phyloP scores from a whole-genome alignment of 495 filamentous ascomycete species.

The Penicillium fimorum region DNA sequence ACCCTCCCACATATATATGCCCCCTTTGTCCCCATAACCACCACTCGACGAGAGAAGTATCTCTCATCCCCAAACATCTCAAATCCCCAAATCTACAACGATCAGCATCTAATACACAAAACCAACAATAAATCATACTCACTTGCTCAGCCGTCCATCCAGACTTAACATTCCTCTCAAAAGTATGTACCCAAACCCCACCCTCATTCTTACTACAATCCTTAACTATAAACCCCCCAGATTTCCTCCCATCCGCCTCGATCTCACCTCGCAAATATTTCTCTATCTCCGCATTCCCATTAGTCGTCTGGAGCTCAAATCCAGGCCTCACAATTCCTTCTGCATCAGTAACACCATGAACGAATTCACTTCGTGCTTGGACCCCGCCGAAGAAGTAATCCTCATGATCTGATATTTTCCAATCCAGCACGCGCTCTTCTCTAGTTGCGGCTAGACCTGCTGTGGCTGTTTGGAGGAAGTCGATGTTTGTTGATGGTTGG shows the following conservation, averaged over 20 bases:
- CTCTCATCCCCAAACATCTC: not conserved
- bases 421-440: slow-evolving; percentile 1
- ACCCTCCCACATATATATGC: not conserved
- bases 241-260: not conserved
- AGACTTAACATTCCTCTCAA: not conserved
- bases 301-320: not conserved
- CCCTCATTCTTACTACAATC: too few relatives aligned
- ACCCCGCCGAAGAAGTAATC: slow-evolving; percentile 7
- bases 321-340: not conserved
- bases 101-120: not conserved
- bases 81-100: slow-evolving; percentile 7
- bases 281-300: not conserved
- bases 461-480: not conserved
- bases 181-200: slow-evolving; percentile 7
- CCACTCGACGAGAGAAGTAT: slow-evolving; percentile 4
- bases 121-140: not conserved
- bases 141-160: slow-evolving; percentile 8
- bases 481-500: not conserved
- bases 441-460: not conserved
- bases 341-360: not conserved
- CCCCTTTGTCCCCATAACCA: not conserved
- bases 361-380: not conserved
- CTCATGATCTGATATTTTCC: not conserved
- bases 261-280: not conserved
- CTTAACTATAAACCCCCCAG: not conserved